These are phyloP conservation scores for Zea luxurians DNA, from an alignment of 176 grass and related monocot species.

Conservation along the genomic window DNA sequence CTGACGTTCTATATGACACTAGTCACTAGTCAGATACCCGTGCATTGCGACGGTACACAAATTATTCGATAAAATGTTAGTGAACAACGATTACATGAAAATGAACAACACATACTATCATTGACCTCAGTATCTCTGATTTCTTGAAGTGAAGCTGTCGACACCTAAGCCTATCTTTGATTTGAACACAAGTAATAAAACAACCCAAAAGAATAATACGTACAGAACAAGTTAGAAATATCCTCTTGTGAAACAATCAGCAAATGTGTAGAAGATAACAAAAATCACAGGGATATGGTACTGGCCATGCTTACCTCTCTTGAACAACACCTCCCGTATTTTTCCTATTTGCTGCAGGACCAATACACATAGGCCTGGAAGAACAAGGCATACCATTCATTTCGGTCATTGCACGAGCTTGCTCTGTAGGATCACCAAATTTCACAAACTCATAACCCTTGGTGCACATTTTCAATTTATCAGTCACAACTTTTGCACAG, in stretches of 20 bases:
- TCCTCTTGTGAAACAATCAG: slow-evolving; percentile 14
- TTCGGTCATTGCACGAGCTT: slow-evolving; percentile 89
- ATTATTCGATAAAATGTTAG: too few species aligned
- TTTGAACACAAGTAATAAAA: slow-evolving; percentile 38
- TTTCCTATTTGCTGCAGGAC: slow-evolving; percentile 80
- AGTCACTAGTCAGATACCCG: too few species aligned
- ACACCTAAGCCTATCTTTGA: slow-evolving; percentile 39
- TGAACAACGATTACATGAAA: too few species aligned
- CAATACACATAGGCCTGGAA: slow-evolving; percentile 83
- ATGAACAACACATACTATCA: too few species aligned
- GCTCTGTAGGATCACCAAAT: slow-evolving; percentile 77
- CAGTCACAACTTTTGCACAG: slow-evolving; percentile 83
- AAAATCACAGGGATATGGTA: not conserved
- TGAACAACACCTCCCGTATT: slow-evolving; percentile 47
- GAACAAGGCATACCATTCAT: slow-evolving; percentile 95
- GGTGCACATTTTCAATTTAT: slow-evolving; percentile 76
- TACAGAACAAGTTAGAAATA: slow-evolving; percentile 15
- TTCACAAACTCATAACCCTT: slow-evolving; percentile 97
- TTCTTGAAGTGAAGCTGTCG: slow-evolving; percentile 37
- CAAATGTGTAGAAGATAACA: not conserved
- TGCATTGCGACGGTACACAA: too few species aligned
- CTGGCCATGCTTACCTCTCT: slow-evolving; percentile 56
- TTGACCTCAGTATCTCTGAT: not conserved
- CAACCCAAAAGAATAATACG: slow-evolving; percentile 13
- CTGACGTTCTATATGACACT: too few species aligned